Conservation (phyloP, 1,284 basidiomycete species). For the Hemileia vastatrix region DNA sequence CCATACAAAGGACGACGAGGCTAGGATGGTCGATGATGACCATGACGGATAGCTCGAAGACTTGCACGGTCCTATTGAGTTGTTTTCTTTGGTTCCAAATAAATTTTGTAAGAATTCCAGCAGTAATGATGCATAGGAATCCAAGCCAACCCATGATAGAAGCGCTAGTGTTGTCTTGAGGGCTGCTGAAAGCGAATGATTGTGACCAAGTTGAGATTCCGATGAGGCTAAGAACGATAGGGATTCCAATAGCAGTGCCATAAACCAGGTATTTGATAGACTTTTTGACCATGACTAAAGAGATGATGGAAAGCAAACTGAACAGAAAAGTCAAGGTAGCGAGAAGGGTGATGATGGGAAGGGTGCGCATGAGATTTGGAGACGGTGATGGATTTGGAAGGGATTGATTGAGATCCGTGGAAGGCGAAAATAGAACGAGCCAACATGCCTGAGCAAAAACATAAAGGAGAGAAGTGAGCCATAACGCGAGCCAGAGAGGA, state of each 20-base stretch:
- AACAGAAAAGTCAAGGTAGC: slow-evolving; percentile 12
- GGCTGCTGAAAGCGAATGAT: slow-evolving; percentile 14
- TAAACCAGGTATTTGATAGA: slow-evolving; percentile 17
- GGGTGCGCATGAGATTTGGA: background rate
- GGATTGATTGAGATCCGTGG: background rate
- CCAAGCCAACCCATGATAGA: slow-evolving; percentile 12
- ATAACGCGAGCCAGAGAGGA: slow-evolving; percentile 19
- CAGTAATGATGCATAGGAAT: background rate
- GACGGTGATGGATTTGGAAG: background rate
- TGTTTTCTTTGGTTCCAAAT: slow-evolving; percentile 9
- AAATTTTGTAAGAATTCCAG: background rate
- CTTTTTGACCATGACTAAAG: slow-evolving; percentile 10
- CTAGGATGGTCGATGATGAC: slow-evolving; percentile 17
- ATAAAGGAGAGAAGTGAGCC: slow-evolving; percentile 16
- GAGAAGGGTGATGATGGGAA: slow-evolving; percentile 9
- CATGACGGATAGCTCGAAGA: slow-evolving; percentile 3
- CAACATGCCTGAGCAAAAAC: slow-evolving; percentile 9
- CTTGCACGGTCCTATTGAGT: slow-evolving; percentile 14
- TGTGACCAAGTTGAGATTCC: slow-evolving; percentile 18
- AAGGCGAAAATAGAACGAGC: background rate
- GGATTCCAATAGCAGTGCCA: slow-evolving; percentile 10
- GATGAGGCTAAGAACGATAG: slow-evolving; percentile 10
- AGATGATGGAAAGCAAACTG: slow-evolving; percentile 5
- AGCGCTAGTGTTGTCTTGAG: background rate
- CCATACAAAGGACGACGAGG: slow-evolving; percentile 13